phyloP scores from a whole-genome alignment of 331 rosid species.

The Quercus tomentella region DNA sequence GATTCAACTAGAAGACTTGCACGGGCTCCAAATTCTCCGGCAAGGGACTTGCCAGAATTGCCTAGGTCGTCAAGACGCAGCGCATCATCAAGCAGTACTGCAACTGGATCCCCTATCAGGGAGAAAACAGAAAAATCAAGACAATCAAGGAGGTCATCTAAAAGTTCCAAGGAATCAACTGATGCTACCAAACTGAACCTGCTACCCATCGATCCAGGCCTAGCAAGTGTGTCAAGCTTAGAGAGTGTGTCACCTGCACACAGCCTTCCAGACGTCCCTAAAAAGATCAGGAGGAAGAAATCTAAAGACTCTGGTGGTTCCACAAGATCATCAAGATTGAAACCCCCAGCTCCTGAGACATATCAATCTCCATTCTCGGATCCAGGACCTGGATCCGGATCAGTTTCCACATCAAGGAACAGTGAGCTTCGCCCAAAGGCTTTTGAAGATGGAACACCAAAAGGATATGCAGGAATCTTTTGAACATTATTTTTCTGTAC shows the following conservation, averaged over 20 bases:
- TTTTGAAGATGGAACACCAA: conserved; percentile 12
- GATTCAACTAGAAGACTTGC: conserved; percentile 32
- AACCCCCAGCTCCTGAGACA: conserved; percentile 13
- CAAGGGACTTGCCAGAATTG: conserved; percentile 38
- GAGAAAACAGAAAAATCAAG: conserved; percentile 55
- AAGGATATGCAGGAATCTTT: background rate
- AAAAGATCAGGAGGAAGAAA: conserved; percentile 44
- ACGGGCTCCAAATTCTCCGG: conserved; percentile 23
- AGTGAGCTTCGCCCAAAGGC: background rate
- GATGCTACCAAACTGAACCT: conserved; percentile 2
- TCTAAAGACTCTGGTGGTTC: conserved; percentile 42
- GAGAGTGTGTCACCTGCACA: conserved; percentile 12
- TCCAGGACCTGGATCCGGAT: conserved; percentile 13
- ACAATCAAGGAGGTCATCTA: conserved; percentile 35
- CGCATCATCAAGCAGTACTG: conserved; percentile 11
- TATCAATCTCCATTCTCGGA: conserved; percentile 2
- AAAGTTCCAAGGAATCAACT: conserved; percentile 12
- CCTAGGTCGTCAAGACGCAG: conserved; percentile 48
- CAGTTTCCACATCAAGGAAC: conserved; percentile 3
- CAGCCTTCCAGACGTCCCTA: conserved; percentile 45
- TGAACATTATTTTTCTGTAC: conserved; percentile 9
- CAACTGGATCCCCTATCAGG: conserved; percentile 38
- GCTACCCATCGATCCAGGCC: conserved; percentile 17
- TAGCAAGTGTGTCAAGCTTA: background rate
- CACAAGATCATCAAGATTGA: conserved; percentile 27